Evolutionary conservation across 2,329 filamentous ascomycete species (phyloP).

Genomic region (Fusarium paranaense): DNA sequence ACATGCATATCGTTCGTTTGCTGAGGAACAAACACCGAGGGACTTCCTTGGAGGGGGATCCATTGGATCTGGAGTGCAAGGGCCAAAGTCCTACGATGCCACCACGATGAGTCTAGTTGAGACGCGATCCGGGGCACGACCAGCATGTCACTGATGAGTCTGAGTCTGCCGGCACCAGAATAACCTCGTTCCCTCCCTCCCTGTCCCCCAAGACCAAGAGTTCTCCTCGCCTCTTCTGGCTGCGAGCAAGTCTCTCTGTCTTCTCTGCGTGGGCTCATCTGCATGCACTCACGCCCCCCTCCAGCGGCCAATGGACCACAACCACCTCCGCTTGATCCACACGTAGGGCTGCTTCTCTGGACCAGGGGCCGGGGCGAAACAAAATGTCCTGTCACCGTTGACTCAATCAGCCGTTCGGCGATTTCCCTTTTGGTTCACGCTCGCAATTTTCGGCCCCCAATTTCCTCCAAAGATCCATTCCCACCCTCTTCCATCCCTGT

Average conservation of each 20-base stretch:
- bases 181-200: background rate
- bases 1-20: background rate
- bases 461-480: slow-evolving; percentile 2
- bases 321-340: slow-evolving; percentile 37
- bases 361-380: slow-evolving; percentile 29
- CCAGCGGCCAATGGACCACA: slow-evolving; percentile 34
- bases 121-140: background rate
- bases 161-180: slow-evolving; percentile 11
- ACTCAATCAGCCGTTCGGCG: slow-evolving; percentile 39
- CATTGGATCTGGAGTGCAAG: background rate
- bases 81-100: background rate
- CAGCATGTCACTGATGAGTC: background rate
- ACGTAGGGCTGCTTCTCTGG: slow-evolving; percentile 43
- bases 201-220: background rate
- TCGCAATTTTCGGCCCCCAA: slow-evolving; percentile 18
- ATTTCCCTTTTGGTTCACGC: slow-evolving; percentile 34
- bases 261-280: slow-evolving; percentile 18
- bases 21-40: background rate
- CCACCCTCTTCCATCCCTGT: slow-evolving; percentile 16
- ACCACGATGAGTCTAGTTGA: background rate
- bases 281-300: slow-evolving; percentile 25
- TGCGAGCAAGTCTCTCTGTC: background rate
- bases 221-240: slow-evolving; percentile 20
- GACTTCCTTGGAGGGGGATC: background rate
- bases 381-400: slow-evolving; percentile 38